Percentiles rank a stretch among this genome's conserved stretches.
Evolutionary conservation across 2,329 filamentous ascomycete genomes (phyloP).

Genomic region (Sodiomyces alkalinus): DNA sequence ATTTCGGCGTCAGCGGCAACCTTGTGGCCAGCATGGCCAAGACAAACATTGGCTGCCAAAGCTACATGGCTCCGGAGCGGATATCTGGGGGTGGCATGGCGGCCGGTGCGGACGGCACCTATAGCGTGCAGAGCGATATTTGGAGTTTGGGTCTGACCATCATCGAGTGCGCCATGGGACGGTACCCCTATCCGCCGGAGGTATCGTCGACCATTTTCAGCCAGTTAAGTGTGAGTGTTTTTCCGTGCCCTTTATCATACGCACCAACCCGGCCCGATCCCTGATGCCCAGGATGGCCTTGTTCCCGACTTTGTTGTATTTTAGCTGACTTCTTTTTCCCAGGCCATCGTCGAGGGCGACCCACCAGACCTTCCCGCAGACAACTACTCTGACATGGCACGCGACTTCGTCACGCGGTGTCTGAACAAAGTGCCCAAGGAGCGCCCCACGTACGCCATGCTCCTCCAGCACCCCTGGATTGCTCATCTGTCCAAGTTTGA

Average conservation of each 20-base stretch:
- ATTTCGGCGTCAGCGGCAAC: slow-evolving; percentile 95
- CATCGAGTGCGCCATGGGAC: slow-evolving; percentile 88
- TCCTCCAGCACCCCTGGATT: slow-evolving; percentile 84
- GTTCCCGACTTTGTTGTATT: too few relatives aligned
- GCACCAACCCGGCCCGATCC: slow-evolving; percentile 7
- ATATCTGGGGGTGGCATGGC: slow-evolving; percentile 78
- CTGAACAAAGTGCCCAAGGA: slow-evolving; percentile 85
- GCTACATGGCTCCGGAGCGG: slow-evolving; percentile 95
- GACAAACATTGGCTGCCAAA: slow-evolving; percentile 97
- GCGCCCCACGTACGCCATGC: slow-evolving; percentile 83
- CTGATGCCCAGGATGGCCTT: too few relatives aligned
- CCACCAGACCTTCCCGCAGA: slow-evolving; percentile 74
- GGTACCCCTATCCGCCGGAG: slow-evolving; percentile 92
- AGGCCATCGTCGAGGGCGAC: slow-evolving; percentile 98
- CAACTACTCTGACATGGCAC: slow-evolving; percentile 63
- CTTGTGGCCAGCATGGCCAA: slow-evolving; percentile 94
- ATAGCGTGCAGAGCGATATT: slow-evolving; percentile 95
- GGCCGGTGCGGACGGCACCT: slow-evolving; percentile 65
- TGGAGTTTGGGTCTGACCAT: slow-evolving; percentile 92
- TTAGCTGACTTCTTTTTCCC: slow-evolving; percentile 9
- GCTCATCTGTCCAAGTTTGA: slow-evolving; percentile 57
- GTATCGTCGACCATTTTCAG: slow-evolving; percentile 98
- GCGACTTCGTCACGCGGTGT: slow-evolving; percentile 77
- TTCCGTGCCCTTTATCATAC: neutral
- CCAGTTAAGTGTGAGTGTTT: slow-evolving; percentile 70